These are phyloP conservation scores for Heimioporus sp. DNA, from an alignment of 768 basidiomycete species.

Conservation along the genomic window DNA sequence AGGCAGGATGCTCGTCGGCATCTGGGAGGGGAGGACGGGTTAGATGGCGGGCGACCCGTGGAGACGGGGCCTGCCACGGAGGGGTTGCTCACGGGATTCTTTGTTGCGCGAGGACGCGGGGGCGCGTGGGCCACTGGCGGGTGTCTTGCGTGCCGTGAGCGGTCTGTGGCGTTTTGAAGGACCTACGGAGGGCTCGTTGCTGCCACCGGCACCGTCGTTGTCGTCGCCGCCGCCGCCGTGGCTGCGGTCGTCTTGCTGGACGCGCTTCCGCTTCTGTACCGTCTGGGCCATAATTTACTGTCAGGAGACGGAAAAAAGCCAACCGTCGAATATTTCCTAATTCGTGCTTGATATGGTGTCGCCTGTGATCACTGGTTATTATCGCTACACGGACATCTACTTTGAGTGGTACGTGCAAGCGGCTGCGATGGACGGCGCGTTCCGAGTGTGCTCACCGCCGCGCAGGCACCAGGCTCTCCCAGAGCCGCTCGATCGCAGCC, in stretches of 20 bases:
- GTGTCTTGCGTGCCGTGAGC: constrained; percentile 82
- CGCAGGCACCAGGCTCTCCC: constrained; percentile 56
- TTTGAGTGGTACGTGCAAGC: constrained; percentile 62
- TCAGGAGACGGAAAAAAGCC: not conserved
- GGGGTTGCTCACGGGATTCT: constrained; percentile 22
- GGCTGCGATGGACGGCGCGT: not conserved
- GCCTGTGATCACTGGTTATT: constrained; percentile 65
- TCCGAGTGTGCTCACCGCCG: no score
- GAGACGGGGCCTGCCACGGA: constrained; percentile 1
- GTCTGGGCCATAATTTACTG: constrained; percentile 59
- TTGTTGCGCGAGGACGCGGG: constrained; percentile 29
- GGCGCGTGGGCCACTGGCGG: constrained; percentile 51
- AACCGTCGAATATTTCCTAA: constrained; percentile 14
- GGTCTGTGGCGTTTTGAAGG: constrained; percentile 45
- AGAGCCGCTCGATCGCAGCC: constrained; percentile 54
- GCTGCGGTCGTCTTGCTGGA: constrained; percentile 32
- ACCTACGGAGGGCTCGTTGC: constrained; percentile 29
- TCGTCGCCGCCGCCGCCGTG: constrained; percentile 30
- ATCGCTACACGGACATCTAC: constrained; percentile 83
- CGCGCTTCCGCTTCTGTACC: constrained; percentile 49
- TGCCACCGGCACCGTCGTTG: not conserved
- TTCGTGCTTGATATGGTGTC: constrained; percentile 28
- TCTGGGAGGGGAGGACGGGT: constrained; percentile 16
- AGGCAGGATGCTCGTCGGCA: constrained; percentile 23
- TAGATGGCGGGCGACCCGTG: constrained; percentile 6